Percentiles rank a stretch among this genome's conserved stretches.
Evolutionary conservation across 768 basidiomycete species (phyloP).

Genomic region (Pluteus cervinus): DNA sequence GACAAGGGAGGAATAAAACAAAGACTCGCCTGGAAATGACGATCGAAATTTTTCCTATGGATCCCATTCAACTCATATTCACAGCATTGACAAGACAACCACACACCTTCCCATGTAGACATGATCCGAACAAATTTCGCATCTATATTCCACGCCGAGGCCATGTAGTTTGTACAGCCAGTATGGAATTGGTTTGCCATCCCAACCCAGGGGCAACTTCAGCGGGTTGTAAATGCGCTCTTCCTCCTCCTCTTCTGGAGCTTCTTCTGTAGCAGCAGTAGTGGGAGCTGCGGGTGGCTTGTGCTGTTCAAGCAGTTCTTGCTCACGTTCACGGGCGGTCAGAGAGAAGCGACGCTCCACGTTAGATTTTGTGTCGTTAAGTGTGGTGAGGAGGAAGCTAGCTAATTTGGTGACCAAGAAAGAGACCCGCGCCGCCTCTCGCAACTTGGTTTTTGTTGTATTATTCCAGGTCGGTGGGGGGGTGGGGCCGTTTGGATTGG

Average conservation of each 20-base stretch:
- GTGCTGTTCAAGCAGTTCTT: constrained; percentile 77
- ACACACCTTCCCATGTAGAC: constrained; percentile 92
- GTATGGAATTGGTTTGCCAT: constrained; percentile 98
- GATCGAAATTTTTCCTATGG: constrained; percentile 86
- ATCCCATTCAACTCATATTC: constrained; percentile 7
- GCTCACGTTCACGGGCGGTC: constrained; percentile 95
- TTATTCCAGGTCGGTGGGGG: constrained; percentile 19
- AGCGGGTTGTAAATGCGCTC: constrained; percentile 97
- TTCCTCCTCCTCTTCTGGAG: constrained; percentile 86
- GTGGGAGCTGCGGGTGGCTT: constrained; percentile 42
- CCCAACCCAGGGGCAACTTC: constrained; percentile 95
- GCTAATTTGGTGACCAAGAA: constrained; percentile 67
- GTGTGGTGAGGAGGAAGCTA: constrained; percentile 49
- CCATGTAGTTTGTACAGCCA: constrained; percentile 99
- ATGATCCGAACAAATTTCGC: constrained; percentile 96
- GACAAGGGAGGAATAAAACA: neutral
- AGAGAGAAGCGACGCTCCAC: constrained; percentile 95
- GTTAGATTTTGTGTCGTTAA: constrained; percentile 91
- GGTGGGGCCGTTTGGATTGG: constrained; percentile 53
- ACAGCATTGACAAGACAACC: constrained; percentile 5
- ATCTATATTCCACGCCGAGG: constrained; percentile 94
- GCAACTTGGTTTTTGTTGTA: constrained; percentile 42
- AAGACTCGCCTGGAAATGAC: constrained; percentile 86
- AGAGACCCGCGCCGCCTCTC: constrained; percentile 65
- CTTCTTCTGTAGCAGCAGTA: constrained; percentile 36